Percentiles rank a stretch among this genome's conserved stretches.
These are phyloP conservation scores for Zymoseptoria crescenta DNA, from an alignment of 2,329 filamentous ascomycete species.

Conservation along the genomic window DNA sequence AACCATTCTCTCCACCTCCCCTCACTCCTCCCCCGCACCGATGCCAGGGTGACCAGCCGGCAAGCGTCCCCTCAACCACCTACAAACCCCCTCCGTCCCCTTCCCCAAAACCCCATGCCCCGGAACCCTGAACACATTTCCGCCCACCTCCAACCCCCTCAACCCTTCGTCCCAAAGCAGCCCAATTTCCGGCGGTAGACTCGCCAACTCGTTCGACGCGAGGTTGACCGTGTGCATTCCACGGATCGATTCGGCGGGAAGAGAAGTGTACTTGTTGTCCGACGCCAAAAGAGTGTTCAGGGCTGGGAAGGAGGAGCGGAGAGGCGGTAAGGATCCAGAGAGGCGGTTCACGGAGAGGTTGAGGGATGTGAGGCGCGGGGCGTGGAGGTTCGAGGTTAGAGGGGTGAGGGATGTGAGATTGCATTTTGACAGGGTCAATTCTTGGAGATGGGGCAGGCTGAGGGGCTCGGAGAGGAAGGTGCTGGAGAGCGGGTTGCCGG, in stretches of 20 bases:
- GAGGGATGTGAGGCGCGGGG: conserved; percentile 66
- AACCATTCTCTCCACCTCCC: not conserved
- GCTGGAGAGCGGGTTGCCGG: conserved; percentile 30
- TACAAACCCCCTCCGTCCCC: conserved; percentile 75
- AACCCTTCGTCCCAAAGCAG: conserved; percentile 59
- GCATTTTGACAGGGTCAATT: conserved; percentile 68
- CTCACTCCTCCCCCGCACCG: not conserved
- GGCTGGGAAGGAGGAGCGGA: conserved; percentile 61
- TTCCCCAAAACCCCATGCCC: conserved; percentile 75
- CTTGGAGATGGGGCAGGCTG: conserved; percentile 61
- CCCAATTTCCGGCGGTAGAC: conserved; percentile 72
- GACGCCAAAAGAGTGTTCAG: conserved; percentile 64
- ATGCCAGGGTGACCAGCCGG: conserved; percentile 23
- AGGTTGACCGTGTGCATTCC: conserved; percentile 72
- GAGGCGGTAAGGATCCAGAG: conserved; percentile 53
- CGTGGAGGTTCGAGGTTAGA: conserved; percentile 59
- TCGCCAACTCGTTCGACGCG: conserved; percentile 77
- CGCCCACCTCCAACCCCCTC: conserved; percentile 66
- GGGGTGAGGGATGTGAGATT: conserved; percentile 63
- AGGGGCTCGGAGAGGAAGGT: conserved; percentile 62
- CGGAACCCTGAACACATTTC: conserved; percentile 83
- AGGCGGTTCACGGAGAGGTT: conserved; percentile 81
- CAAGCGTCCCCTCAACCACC: conserved; percentile 61
- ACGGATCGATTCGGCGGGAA: conserved; percentile 60
- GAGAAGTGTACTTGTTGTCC: conserved; percentile 68